Evolutionary conservation across 2,329 filamentous ascomycete genomes (phyloP), one percentile per base, ranked within the genome.

Genomic region (Sphaerulina vaccinii): DNA sequence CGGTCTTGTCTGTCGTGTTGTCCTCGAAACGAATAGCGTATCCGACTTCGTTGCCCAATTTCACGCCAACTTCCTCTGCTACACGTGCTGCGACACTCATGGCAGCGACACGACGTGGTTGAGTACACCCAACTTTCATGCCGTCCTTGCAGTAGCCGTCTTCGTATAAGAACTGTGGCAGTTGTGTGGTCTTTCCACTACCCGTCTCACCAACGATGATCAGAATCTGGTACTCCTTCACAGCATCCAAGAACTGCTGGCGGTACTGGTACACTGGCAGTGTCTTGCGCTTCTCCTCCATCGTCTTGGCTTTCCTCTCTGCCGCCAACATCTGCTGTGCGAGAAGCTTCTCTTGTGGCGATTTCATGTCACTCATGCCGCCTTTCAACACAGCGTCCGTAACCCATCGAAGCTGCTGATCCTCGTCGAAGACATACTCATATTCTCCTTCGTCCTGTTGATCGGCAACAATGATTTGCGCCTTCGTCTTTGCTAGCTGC

Each of bases 51-150:
- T 89, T 87, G 1, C 93, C 93, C 9, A 97, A 75, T 68, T 92
- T 91, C 54, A 90, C 86, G 0, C 88, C 90, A 75, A 95, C 88
- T 68, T 99, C 93, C 50, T 97, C 91, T 0, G 92, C 89, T 2
- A 99, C 93, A 78, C 93, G 90, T 38, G 89, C 84, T n/a, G 93
- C 92, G 16, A 97, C 92, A 65, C 87, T 93, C 92, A 97, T 97
- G 23, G 93, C 93, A 3, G 93, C 93, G 9, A 99, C 93, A 76
- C 93, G 84, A 62, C 93, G 85, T 3, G 93, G 93, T 60, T 99
- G 93, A 0, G 93, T 99, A 65, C 91, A 96, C 3, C 88, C 92
- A 9, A 99, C 82, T 69, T 92, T 96, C 71, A 87, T 77, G 5
- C 87, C 90, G 18, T 82, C 79, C 65, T 92, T 90, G 2, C 90